Base-by-base conservation (phyloP, 2,329 filamentous ascomycete genomes). In the Cladosporium phlei region DNA sequence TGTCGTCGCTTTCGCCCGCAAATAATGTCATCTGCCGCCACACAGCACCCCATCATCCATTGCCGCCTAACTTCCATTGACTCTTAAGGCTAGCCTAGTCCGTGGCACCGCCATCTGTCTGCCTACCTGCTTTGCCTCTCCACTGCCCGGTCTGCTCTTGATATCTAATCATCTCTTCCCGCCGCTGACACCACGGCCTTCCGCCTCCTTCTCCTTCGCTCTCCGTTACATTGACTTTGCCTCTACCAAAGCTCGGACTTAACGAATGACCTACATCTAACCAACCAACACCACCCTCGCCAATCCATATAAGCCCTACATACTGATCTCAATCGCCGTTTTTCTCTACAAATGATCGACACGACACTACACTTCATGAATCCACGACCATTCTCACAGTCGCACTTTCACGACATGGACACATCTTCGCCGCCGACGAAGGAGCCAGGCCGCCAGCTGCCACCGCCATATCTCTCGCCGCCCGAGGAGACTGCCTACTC, bases 401-500 rank as follows among this genome's bases (percentile, higher is more conserved):
- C 29, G 19, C 42, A 19, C 11, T 28, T 20, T 24, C 32, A 34
- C 24, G 29, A 45, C 42, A 45, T 45, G 42, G 22, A 32, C 11
- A 28, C 42, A 17, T 19, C 17, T 10, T 8, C 42, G 5, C 22
- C 32, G 10, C 22, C 32, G 10, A 8, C 42, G 29, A 45, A 45
- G 22, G 42, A 45, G 4, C 19, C 28, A 11, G 35, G 35, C 27
- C 35, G 33, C 11, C 27, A 21, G 16, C 35, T 38, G 11, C 37
- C 43, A 29, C 44, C 44, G 28, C 44, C 38, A 24, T 52, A 52
- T 37, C 46, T 52, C 20, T 46, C 42, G 27, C 48, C 50, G 22
- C 50, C 47, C 20, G 46, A 48, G 11, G 50, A 54, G 37, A 14
- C 47, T 4, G 38, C 30, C 27, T 29, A 38, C 45, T 37, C 52